phyloP scores from a whole-genome alignment of 441 rosid genomes.

The Adansonia grandidieri region DNA sequence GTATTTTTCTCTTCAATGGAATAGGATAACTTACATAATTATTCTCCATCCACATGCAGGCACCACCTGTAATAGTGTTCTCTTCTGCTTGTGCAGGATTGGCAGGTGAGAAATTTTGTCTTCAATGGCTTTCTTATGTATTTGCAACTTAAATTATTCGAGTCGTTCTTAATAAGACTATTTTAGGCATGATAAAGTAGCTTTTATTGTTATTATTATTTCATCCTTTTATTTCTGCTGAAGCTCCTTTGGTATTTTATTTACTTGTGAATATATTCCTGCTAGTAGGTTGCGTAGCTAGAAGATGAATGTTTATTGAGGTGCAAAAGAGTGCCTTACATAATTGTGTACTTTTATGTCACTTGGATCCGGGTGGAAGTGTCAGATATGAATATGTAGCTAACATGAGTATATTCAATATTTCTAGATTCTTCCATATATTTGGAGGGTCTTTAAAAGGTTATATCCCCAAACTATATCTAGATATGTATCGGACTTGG shows the following conservation, averaged over 20 bases:
- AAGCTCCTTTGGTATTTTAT: neutral
- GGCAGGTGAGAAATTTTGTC: slow-evolving; percentile 54
- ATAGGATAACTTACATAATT: neutral
- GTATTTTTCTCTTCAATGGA: neutral
- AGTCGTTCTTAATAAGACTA: neutral
- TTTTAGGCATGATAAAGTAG: neutral
- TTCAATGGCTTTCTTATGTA: neutral
- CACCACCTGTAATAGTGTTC: slow-evolving; percentile 89
- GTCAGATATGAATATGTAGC: too few species aligned
- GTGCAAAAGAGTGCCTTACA: neutral
- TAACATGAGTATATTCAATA: too few species aligned
- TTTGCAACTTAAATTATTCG: neutral
- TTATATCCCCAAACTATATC: too few species aligned
- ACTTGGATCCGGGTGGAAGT: too few species aligned
- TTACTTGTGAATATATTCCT: neutral
- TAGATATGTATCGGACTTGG: too few species aligned
- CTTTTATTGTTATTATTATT: neutral
- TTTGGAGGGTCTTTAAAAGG: too few species aligned
- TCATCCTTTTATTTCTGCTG: neutral
- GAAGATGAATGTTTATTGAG: neutral
- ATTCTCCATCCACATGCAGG: slow-evolving; percentile 51
- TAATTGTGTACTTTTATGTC: neutral
- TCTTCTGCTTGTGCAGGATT: slow-evolving; percentile 93
- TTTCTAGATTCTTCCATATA: too few species aligned
- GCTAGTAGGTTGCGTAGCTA: neutral